A percentile compares a stretch with the other conserved stretches of the same genome.
Evolutionary conservation across 2,329 filamentous ascomycete species (phyloP).

Genomic region (Aspergillus alliaceus): DNA sequence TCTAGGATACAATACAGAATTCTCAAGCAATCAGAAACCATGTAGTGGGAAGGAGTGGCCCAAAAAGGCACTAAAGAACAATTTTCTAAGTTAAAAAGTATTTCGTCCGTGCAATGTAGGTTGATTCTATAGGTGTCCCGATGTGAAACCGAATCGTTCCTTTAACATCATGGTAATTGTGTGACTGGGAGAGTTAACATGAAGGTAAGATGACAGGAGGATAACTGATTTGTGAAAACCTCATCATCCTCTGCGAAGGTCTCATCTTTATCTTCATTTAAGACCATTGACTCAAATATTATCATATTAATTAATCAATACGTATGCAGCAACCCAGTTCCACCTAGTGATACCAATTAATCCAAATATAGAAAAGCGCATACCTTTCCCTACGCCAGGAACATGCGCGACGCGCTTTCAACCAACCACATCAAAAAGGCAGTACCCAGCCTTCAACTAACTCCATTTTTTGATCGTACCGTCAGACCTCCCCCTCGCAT

Average conservation of each 20-base stretch:
- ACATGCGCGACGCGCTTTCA: conserved; percentile 5
- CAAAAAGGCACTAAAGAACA: background rate
- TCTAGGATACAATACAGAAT: background rate
- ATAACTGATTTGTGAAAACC: background rate
- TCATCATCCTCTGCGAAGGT: too few species aligned
- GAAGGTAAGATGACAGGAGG: background rate
- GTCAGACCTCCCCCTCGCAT: background rate
- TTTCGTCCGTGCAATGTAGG: background rate
- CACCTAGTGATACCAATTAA: conserved; percentile 21
- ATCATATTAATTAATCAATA: background rate
- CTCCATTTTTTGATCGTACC: background rate
- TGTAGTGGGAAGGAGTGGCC: background rate
- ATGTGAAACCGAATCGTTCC: background rate
- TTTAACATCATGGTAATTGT: background rate
- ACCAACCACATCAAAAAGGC: conserved; percentile 16
- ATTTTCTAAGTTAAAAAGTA: background rate
- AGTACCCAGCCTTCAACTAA: conserved; percentile 2
- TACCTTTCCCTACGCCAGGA: conserved; percentile 11
- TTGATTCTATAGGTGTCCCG: too few species aligned
- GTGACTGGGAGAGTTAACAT: background rate
- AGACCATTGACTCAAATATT: background rate
- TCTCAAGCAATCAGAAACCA: background rate
- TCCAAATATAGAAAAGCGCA: conserved; percentile 30
- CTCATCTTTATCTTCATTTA: background rate
- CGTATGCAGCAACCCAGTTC: background rate